Evolutionary conservation across 495 filamentous ascomycete genomes (phyloP).

Genomic region (Tuber calosporum): DNA sequence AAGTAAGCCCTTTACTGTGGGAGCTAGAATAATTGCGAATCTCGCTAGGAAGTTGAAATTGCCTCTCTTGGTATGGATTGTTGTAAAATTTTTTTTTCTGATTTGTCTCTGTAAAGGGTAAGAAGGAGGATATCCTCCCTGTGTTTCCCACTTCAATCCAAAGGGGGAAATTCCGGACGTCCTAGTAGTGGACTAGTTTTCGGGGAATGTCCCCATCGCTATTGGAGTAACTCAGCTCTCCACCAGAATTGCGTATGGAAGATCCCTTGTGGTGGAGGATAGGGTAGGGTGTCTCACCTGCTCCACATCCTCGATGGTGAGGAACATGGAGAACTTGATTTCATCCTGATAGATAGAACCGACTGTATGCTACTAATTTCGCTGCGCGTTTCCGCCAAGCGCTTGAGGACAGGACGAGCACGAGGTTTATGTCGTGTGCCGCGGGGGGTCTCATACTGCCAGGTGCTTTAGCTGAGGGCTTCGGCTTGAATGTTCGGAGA

Average conservation of each 20-base stretch:
- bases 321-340: neutral
- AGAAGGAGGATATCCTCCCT: too few relatives aligned
- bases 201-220: neutral
- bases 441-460: neutral
- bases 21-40: too few relatives aligned
- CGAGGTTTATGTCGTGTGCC: neutral
- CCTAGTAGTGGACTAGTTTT: neutral
- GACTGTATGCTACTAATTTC: constrained; percentile 7
- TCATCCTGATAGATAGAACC: neutral
- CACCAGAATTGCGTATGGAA: neutral
- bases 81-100: too few relatives aligned
- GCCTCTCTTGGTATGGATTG: too few relatives aligned
- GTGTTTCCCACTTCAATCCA: too few relatives aligned
- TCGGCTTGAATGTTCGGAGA: constrained; percentile 2
- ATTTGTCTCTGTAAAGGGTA: too few relatives aligned
- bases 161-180: too few relatives aligned
- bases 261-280: neutral
- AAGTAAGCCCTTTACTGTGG: too few relatives aligned
- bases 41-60: too few relatives aligned
- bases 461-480: neutral
- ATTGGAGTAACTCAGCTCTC: neutral
- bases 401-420: constrained; percentile 8
- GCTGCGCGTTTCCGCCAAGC: constrained; percentile 3
- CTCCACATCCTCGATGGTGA: neutral
- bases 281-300: neutral